These are phyloP conservation scores for Decorospora gaudefroyi DNA, from an alignment of 2,329 filamentous ascomycete genomes.

Conservation along the genomic window DNA sequence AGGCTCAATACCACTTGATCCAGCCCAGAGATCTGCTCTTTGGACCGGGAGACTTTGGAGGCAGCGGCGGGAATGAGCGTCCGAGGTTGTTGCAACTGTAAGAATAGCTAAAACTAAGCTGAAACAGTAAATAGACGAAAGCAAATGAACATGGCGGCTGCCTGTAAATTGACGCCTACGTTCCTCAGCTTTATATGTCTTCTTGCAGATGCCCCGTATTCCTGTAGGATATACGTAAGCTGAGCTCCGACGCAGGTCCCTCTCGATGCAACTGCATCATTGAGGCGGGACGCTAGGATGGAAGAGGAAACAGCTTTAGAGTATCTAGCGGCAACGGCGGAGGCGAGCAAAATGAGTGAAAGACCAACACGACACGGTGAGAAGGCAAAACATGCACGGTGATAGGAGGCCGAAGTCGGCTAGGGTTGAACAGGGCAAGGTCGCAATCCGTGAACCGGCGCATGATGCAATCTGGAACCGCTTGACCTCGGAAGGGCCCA, in stretches of 20 bases:
- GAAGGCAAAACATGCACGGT: slow-evolving; percentile 1
- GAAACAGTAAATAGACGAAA: slow-evolving; percentile 16
- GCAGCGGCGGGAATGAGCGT: not conserved
- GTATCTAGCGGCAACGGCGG: slow-evolving; percentile 33
- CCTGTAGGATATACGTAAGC: no score
- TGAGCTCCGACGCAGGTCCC: no score
- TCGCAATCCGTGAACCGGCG: slow-evolving; percentile 3
- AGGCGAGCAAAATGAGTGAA: slow-evolving; percentile 7
- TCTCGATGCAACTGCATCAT: no score
- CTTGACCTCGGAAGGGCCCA: slow-evolving; percentile 31
- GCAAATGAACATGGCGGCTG: slow-evolving; percentile 6
- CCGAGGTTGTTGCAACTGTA: not conserved
- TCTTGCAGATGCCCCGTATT: no score
- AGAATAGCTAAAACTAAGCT: not conserved
- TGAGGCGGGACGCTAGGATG: no score
- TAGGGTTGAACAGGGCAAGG: slow-evolving; percentile 24
- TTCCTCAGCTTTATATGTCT: no score
- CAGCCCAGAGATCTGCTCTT: slow-evolving; percentile 7
- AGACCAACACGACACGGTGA: slow-evolving; percentile 9
- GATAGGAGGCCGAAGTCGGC: slow-evolving; percentile 13
- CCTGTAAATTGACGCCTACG: no score
- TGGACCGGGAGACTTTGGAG: not conserved
- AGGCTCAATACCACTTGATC: not conserved
- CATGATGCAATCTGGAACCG: slow-evolving; percentile 22
- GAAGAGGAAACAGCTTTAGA: slow-evolving; percentile 3